phyloP scores from a whole-genome alignment of 768 basidiomycete genomes.

The Tricholomella constricta region DNA sequence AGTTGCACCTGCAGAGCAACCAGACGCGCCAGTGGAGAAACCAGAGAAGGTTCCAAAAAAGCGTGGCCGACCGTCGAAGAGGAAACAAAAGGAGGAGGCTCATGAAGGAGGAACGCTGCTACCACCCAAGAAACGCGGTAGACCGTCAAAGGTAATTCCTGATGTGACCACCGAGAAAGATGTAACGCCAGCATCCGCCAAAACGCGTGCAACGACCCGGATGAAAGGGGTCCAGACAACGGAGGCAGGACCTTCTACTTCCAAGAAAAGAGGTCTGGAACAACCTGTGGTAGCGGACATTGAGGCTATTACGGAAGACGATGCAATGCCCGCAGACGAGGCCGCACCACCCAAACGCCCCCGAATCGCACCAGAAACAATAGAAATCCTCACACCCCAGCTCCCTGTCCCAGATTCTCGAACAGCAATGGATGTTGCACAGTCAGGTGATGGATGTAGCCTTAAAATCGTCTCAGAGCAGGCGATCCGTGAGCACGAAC shows the following conservation, averaged over 20 bases:
- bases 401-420: neutral
- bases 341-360: constrained; percentile 4
- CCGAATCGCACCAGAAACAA: neutral
- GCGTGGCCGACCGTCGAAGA: constrained; percentile 39
- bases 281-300: neutral
- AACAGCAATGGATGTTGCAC: neutral
- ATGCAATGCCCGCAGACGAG: neutral
- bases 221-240: neutral
- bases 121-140: constrained; percentile 37
- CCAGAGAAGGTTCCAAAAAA: constrained; percentile 30
- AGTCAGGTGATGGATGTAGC: neutral
- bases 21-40: neutral
- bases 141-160: constrained; percentile 26
- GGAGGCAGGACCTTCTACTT: neutral
- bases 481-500: neutral
- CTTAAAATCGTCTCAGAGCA: neutral
- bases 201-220: neutral
- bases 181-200: neutral
- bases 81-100: constrained; percentile 16
- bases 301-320: neutral
- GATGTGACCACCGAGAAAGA: neutral
- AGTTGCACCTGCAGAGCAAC: neutral
- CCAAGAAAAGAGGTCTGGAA: constrained; percentile 7
- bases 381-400: neutral
- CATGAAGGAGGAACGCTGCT: constrained; percentile 9